phyloP scores from a whole-genome alignment of 805 yeast genomes.

The Blastobotrys peoriensis region DNA sequence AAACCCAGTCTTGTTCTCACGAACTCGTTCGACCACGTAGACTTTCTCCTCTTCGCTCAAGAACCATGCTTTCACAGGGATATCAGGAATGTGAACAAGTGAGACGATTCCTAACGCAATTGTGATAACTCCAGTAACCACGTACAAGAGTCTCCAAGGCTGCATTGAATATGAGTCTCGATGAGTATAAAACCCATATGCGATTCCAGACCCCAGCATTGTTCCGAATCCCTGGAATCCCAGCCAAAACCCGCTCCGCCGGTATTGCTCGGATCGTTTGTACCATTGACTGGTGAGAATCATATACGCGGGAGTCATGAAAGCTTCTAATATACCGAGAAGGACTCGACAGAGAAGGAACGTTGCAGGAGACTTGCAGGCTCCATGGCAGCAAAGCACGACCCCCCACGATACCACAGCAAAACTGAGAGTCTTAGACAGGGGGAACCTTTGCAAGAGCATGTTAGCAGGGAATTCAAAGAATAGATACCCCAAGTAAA shows the following conservation, averaged over 20 bases:
- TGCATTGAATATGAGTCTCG: slow-evolving; percentile 27
- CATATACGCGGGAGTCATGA: slow-evolving; percentile 52
- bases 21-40: slow-evolving; percentile 46
- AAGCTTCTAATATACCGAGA: slow-evolving; percentile 48
- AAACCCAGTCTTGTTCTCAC: slow-evolving; percentile 50
- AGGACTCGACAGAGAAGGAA: slow-evolving; percentile 43
- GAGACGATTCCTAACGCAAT: slow-evolving; percentile 31
- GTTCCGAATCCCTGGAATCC: slow-evolving; percentile 40
- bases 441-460: slow-evolving; percentile 29
- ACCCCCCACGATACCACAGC: slow-evolving; percentile 17
- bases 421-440: slow-evolving; percentile 14
- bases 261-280: slow-evolving; percentile 42
- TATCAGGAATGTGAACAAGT: slow-evolving; percentile 37
- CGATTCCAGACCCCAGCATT: slow-evolving; percentile 42
- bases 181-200: slow-evolving; percentile 40
- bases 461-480: slow-evolving; percentile 40
- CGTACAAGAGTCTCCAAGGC: slow-evolving; percentile 51
- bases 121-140: slow-evolving; percentile 52
- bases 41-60: slow-evolving; percentile 40
- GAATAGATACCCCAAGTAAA: slow-evolving; percentile 41
- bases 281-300: slow-evolving; percentile 55
- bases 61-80: slow-evolving; percentile 44
- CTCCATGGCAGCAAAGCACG: slow-evolving; percentile 16
- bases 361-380: slow-evolving; percentile 40
- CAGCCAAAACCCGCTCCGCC: slow-evolving; percentile 38